Evolutionary conservation across 2,329 filamentous ascomycete species (phyloP).

Genomic region (Xylariaceae sp.): DNA sequence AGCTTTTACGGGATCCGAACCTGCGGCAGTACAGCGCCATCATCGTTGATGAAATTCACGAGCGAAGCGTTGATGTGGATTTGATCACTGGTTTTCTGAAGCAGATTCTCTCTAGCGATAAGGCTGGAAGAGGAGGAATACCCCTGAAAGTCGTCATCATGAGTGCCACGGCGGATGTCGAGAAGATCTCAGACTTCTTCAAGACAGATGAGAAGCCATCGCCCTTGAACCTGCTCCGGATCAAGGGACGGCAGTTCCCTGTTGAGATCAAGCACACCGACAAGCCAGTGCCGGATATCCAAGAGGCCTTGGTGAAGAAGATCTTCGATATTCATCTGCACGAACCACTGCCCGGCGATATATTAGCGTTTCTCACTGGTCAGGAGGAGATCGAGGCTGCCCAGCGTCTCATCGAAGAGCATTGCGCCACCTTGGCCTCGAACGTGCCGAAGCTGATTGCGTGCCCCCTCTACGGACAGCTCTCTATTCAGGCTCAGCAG

Average conservation of each 20-base stretch:
- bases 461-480: constrained; percentile 81
- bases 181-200: constrained; percentile 74
- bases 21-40: constrained; percentile 83
- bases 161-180: constrained; percentile 92
- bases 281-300: constrained; percentile 70
- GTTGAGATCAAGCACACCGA: constrained; percentile 73
- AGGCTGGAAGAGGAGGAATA: constrained; percentile 61
- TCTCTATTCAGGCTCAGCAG: constrained; percentile 82
- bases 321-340: constrained; percentile 84
- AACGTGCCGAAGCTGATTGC: constrained; percentile 68
- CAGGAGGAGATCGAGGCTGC: constrained; percentile 87
- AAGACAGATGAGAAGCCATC: constrained; percentile 16
- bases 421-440: constrained; percentile 64
- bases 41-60: constrained; percentile 94
- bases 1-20: constrained; percentile 79
- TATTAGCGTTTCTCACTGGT: constrained; percentile 85
- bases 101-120: constrained; percentile 61
- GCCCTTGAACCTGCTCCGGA: constrained; percentile 49
- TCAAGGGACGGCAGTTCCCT: constrained; percentile 81
- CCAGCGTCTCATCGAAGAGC: constrained; percentile 75
- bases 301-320: constrained; percentile 72
- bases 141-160: constrained; percentile 88
- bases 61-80: constrained; percentile 91
- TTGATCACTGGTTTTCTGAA: constrained; percentile 83
- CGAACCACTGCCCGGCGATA: constrained; percentile 87